A percentile compares a stretch with the other conserved stretches of the same genome.
Evolutionary conservation across 148 eudicot genomes (phyloP).

Genomic region (Fagopyrum homotropicum): DNA sequence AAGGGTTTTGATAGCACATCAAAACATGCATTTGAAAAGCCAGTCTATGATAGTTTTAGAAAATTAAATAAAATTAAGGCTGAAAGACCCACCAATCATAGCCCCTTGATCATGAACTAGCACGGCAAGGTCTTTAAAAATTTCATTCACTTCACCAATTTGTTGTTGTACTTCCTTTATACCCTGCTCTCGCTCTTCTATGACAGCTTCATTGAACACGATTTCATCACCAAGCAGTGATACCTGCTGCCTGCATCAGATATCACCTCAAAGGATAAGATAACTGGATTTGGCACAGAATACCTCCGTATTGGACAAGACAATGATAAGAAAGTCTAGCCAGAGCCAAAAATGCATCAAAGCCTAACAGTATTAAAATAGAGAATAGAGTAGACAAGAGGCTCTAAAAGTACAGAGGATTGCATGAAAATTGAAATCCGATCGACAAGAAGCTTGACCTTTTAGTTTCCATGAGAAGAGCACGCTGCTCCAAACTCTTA

Average conservation of each 20-base stretch:
- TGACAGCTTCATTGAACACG: constrained; percentile 60
- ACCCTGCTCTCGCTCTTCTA: constrained; percentile 77
- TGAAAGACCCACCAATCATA: constrained; percentile 48
- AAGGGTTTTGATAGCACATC: neutral
- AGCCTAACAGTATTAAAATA: neutral
- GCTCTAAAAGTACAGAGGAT: neutral
- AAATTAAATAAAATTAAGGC: neutral
- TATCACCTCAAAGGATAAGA: constrained; percentile 18
- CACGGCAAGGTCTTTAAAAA: constrained; percentile 81
- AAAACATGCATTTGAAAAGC: neutral
- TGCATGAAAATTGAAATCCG: neutral
- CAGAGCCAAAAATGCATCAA: neutral
- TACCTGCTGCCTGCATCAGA: constrained; percentile 58
- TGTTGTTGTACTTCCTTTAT: constrained; percentile 77
- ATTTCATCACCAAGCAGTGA: constrained; percentile 63
- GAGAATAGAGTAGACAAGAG: neutral
- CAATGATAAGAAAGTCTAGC: neutral
- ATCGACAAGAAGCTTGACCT: constrained; percentile 31
- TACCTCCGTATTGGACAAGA: neutral
- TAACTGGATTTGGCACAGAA: neutral
- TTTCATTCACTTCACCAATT: constrained; percentile 83
- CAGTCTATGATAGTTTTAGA: neutral
- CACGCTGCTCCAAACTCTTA: constrained; percentile 55
- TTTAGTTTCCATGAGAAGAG: constrained; percentile 70
- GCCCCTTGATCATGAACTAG: constrained; percentile 79